Evolutionary conservation across 352 stramenopile species (phyloP).

Genomic region (Globisporangium spinosum): DNA sequence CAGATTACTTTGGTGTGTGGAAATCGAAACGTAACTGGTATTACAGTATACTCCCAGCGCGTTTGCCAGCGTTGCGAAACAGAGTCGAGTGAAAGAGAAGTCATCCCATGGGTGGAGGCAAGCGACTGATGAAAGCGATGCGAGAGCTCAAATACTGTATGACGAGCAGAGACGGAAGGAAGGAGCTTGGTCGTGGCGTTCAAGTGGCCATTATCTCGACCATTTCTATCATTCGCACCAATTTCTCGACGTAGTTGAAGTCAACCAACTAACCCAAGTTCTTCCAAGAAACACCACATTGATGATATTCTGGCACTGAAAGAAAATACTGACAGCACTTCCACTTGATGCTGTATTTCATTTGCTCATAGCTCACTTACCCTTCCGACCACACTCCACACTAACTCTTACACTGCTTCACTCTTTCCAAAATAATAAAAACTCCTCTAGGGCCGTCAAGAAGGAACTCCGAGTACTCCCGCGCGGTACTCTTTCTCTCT

Average conservation of each 20-base stretch:
- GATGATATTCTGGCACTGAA: not conserved
- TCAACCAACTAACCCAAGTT: not conserved
- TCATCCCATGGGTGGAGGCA: not conserved
- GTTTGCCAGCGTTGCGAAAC: not conserved
- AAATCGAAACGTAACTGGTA: not conserved
- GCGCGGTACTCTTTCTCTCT: not conserved
- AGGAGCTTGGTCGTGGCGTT: not conserved
- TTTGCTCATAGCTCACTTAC: not conserved
- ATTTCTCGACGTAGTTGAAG: not conserved
- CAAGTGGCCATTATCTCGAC: not conserved
- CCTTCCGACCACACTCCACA: not conserved
- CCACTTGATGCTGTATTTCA: not conserved
- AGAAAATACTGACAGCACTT: not conserved
- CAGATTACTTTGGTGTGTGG: not conserved
- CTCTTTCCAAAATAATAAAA: not conserved
- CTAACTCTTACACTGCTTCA: not conserved
- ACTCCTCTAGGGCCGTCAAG: not conserved
- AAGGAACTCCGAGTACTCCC: not conserved
- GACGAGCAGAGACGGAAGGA: not conserved
- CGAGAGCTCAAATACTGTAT: not conserved
- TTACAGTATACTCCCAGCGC: not conserved
- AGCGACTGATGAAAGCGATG: not conserved
- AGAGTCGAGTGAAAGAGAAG: not conserved
- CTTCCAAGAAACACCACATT: not conserved
- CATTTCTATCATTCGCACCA: not conserved